Evolutionary conservation across 2,329 filamentous ascomycete species (phyloP).

Genomic region (Fusarium tanahbumbuense): DNA sequence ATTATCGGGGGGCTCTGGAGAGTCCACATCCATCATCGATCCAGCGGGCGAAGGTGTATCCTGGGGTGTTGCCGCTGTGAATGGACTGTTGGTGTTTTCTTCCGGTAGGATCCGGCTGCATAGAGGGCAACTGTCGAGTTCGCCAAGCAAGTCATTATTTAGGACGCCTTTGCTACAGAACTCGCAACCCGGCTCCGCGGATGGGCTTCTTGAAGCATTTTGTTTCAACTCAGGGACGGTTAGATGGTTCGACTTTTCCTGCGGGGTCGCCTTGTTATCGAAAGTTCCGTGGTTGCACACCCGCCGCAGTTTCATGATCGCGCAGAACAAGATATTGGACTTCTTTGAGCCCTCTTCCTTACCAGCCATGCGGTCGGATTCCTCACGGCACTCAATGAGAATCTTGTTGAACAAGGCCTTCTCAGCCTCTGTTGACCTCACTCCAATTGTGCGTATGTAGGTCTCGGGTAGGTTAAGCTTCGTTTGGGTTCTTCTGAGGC

Average conservation of each 20-base stretch:
- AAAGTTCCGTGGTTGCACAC: constrained; percentile 21
- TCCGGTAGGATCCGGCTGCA: background rate
- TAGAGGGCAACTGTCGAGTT: background rate
- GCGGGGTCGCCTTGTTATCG: no score
- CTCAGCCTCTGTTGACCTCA: background rate
- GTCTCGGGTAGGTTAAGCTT: rapidly evolving
- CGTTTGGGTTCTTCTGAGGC: background rate
- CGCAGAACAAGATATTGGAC: background rate
- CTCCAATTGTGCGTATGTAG: rapidly evolving
- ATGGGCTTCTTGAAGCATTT: background rate
- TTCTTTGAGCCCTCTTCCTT: background rate
- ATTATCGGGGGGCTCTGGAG: rapidly evolving
- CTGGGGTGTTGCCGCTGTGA: rapidly evolving
- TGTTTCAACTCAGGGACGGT: no score
- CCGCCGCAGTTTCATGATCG: constrained; percentile 12
- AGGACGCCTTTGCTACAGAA: background rate
- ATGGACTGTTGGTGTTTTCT: rapidly evolving
- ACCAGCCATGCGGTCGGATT: background rate
- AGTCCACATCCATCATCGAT: background rate
- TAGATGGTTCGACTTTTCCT: no score
- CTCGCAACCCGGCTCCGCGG: background rate
- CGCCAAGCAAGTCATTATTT: rapidly evolving
- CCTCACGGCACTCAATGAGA: background rate
- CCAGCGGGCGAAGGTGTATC: rapidly evolving
- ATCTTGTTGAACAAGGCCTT: rapidly evolving